Base-by-base conservation (phyloP, 306 rosid genomes). In the Trichosanthes truncata region DNA sequence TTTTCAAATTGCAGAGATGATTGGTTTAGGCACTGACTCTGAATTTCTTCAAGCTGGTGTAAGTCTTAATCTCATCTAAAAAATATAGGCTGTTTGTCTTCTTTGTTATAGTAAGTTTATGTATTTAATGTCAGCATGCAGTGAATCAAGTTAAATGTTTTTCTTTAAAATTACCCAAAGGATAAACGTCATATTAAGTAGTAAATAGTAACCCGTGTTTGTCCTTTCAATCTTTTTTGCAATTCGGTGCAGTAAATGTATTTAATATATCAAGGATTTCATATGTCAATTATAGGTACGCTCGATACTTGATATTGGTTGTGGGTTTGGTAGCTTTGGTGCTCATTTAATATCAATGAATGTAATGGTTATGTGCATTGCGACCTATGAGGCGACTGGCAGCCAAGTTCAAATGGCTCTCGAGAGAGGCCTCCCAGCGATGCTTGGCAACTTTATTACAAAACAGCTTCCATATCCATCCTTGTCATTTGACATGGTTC, bases 281-380 rank as follows among this genome's bases (percentile, higher is more conserved):
- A 48, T 46, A 29, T 83, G 46, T 86, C 82, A 80, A 83, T 85
- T 80, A 83, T 89, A 96, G 99, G 90, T 96, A 79, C 98, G 83
- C 53, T 85, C 86, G 33, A 87, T 91, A 74, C 89, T 96, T 71
- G 99, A 96, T 84, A 86, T 96, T 71, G 92, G 94, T 82, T 96
- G 99, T 82, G 99, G 99, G 81, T 96, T 96, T 83, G 99, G 99
- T 77, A 90, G 99, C 86, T 93, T 96, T 85, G 99, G 99, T 80
- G 99, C 99, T 85, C 98, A 89, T 89, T 82, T 96, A 53, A 84
- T 84, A 79, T 91, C 99, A 41, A 82, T 91, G 80, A 90, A 93
- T 81, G 87, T 96, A 67, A 91, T 93, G 99, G 86, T 90, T 15
- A 81, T 96, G 79, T 96, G 99, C 85, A 83, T 96, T 80, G 98